These are phyloP conservation scores for Ceratocystis variospora DNA, from an alignment of 2,329 filamentous ascomycete genomes.

Conservation along the genomic window DNA sequence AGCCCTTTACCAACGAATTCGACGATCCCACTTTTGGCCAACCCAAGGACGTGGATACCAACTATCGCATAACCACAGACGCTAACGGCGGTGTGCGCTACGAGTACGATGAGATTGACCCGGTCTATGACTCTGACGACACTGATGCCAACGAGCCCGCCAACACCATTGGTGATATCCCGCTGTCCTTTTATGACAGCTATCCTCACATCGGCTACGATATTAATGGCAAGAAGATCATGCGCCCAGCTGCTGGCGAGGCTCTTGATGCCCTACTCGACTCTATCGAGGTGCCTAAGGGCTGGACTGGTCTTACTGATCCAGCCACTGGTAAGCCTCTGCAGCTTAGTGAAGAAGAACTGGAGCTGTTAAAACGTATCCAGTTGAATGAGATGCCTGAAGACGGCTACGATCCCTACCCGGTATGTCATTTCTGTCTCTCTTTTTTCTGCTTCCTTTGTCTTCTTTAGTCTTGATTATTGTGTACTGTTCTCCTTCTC, in stretches of 20 bases:
- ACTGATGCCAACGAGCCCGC: conserved; percentile 62
- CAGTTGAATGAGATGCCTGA: conserved; percentile 79
- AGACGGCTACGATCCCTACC: conserved; percentile 86
- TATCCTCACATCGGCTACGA: conserved; percentile 98
- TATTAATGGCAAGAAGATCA: conserved; percentile 96
- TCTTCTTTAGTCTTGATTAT: conserved; percentile 1
- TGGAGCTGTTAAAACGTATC: conserved; percentile 76
- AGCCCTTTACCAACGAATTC: conserved; percentile 24
- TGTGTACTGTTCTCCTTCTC: not conserved
- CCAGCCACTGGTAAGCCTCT: conserved; percentile 86
- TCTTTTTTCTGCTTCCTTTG: not conserved
- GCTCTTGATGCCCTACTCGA: conserved; percentile 87
- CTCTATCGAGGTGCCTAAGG: conserved; percentile 91
- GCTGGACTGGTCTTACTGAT: conserved; percentile 93
- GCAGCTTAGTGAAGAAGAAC: conserved; percentile 71
- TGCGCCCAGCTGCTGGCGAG: conserved; percentile 86
- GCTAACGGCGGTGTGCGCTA: conserved; percentile 86
- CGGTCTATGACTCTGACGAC: conserved; percentile 92
- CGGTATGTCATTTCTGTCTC: conserved; percentile 37
- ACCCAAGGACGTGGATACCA: conserved; percentile 24
- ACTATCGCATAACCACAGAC: conserved; percentile 52
- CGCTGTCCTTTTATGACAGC: conserved; percentile 86
- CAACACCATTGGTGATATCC: conserved; percentile 94
- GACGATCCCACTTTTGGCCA: conserved; percentile 24
- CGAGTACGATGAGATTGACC: conserved; percentile 85